These are phyloP conservation scores for Groenewaldozyma sp. DNA, from an alignment of 1,139 yeast species.

Conservation along the genomic window DNA sequence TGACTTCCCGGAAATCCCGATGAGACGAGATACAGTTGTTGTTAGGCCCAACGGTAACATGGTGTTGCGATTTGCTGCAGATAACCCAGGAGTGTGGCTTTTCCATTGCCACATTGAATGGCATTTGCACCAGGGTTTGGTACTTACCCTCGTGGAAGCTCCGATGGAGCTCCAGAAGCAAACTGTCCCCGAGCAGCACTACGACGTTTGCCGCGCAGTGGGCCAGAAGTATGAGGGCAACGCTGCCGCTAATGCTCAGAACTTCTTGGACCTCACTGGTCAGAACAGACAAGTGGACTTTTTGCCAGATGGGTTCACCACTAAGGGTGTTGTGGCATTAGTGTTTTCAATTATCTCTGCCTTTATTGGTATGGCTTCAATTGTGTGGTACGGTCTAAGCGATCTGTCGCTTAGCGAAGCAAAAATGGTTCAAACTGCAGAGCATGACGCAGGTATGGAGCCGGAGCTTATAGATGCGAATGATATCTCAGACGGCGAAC, in stretches of 20 bases:
- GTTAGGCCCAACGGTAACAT: constrained; percentile 63
- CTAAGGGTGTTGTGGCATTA: constrained; percentile 82
- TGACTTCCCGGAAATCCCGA: constrained; percentile 51
- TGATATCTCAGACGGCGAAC: constrained; percentile 11
- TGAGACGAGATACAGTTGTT: constrained; percentile 60
- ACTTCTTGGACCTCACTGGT: constrained; percentile 61
- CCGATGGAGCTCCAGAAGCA: constrained; percentile 49
- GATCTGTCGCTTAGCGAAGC: constrained; percentile 34
- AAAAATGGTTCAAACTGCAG: constrained; percentile 15
- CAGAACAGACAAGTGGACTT: constrained; percentile 54
- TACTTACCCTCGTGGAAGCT: constrained; percentile 64
- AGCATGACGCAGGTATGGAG: constrained; percentile 16
- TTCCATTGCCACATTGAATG: constrained; percentile 95
- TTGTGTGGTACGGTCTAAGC: constrained; percentile 73
- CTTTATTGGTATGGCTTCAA: constrained; percentile 63
- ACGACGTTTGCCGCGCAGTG: constrained; percentile 46
- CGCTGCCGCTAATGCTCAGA: constrained; percentile 69
- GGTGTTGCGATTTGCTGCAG: constrained; percentile 56
- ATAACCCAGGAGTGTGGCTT: constrained; percentile 87
- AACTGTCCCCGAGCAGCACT: constrained; percentile 46
- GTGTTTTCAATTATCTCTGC: constrained; percentile 74
- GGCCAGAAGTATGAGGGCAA: constrained; percentile 54
- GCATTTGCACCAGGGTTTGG: constrained; percentile 87
- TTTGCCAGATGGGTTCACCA: constrained; percentile 82
- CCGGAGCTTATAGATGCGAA: constrained; percentile 16